Base-by-base conservation (phyloP, 257 asterid species). In the Paraleonurus japonicus region DNA sequence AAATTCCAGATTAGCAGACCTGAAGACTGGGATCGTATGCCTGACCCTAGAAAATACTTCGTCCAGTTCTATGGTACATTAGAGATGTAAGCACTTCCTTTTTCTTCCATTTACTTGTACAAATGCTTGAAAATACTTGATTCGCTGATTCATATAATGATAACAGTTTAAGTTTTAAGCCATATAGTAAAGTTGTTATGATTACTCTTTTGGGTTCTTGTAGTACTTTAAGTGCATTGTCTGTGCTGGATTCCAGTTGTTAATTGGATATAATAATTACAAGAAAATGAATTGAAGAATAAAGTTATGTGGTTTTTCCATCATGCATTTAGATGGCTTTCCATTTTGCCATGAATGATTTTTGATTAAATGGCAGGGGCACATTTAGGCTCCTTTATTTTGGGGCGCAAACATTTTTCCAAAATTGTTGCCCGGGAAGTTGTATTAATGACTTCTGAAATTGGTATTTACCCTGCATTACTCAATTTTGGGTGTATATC, bases 41-140 rank as follows among this genome's bases (percentile, higher is more conserved):
- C 95, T 69, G 96, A 92, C 76, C 87, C 93, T 6, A 89, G 76
- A 79, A 89, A 92, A 74, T 85, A 82, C 77, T 92, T 92, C 48
- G 98, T 92, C 58, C 88, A 89, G 67, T 89, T 92, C 87, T 92
- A 72, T 81, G 98, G 98, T 59, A 92, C 98, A 73, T 47, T 60
- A 77, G 98, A 92, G 77, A 89, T 92, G 98, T 89, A 85, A 86
- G 96, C 76, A 66, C 62, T 48, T 71, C 37, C 69, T 67, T 37
- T 17, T n/a, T 17, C 43, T 8, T 55, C 19, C 59, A 13, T 37
- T 66, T 72, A 58, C 69, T 50, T 53, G 67, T 64, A 43, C 58
- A 27, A 58, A 68, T 50, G 76, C 53, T 61, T 57, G 30, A 53
- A 60, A 30, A 53, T 11, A n/a, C 35, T 70, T 69, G 48, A 28